Evolutionary conservation across 2,329 filamentous ascomycete species (phyloP), one percentile per base, ranked within the genome.

Genomic region (Pseudogymnoascus sp.): DNA sequence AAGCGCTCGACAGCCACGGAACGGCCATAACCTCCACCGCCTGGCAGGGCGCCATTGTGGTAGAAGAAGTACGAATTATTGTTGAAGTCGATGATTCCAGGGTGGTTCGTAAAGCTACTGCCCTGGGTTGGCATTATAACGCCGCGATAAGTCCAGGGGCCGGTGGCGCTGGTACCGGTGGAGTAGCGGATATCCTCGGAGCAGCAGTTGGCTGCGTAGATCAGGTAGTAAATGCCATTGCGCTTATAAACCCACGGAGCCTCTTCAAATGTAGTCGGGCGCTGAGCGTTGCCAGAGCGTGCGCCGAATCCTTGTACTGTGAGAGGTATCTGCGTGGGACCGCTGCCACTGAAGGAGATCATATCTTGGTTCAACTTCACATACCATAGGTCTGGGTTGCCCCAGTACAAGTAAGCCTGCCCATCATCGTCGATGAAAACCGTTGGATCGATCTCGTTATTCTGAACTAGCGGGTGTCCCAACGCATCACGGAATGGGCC

Each of bases 321-420:
- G 12, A 70, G 67, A 31, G 62, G 41, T 1, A 71, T 64, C 59
- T 68, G 60, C n/a, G 63, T 63, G 58, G 68, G 8, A 43, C 63
- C 59, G 40, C 11, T 43, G 40, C 71, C 72, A 41, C 67, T 69
- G 65, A 73, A 75, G 2, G 73, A 75, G 9, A 74, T 67, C 76
- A 78, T 78, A 67, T 78, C 75, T 8, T 68, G 64, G 67, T 77
- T 78, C 12, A 78, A 64, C 65, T 71, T 75, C 37, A 77, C 74
- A 61, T 77, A 77, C 65, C 68, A 73, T 38, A 75, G 68, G 23
- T 69, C 65, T 25, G 76, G 73, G 40, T 76, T 75, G 25, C 75
- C 76, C 68, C 75, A 77, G 69, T 76, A 78, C 62, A 78, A 67
- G 69, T 77, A 78, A 0, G 75, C 76, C 66, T 77, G 76, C 52